Evolutionary conservation across 495 filamentous ascomycete species (phyloP), one percentile per base, ranked within the genome.

Genomic region (Aspergillus biplanus): DNA sequence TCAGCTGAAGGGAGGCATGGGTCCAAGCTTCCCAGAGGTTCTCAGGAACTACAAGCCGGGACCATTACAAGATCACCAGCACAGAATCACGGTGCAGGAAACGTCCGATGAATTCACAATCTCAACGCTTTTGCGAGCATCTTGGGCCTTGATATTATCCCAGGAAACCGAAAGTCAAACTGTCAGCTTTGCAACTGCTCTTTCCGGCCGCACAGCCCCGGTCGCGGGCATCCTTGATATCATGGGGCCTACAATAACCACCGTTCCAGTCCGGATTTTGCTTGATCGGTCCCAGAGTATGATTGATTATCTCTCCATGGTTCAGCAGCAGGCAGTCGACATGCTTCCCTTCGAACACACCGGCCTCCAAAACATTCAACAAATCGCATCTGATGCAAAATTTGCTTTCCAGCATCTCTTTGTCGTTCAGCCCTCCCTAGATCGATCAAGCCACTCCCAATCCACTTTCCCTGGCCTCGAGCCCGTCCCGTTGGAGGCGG

Each of bases 221-320:
- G 63, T 80, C 7, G 49, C 71, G 1, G 76, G 73, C 12, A 75
- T 83, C 8, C 70, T 69, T 0, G 65, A 78, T n/a, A 68, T 84
- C 18, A 63, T 75, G 18, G 81, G 75, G 4, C 80, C 81, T 11
- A 78, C 76, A 1, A 61, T 82, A 9, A 76, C 79, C 4, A 79
- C 77, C 3, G 68, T 78, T 33, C 75, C 77, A 2, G 69, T 69
- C 53, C 62, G 52, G 7, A 33, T 78, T 18, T 59, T 67, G 46
- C 48, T 81, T 16, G 62, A 74, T 13, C 50, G 33, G 2, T 54
- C 62, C 13, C 33, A 61, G 16, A 75, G 63, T 12, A 60, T 77
- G 3, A 39, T 46, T 8, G 66, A 76, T 9, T 76, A 75, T 52
- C 63, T 82, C 32, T 35, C 61, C 1, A 61, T 65, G 31, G 64